phyloP scores from a whole-genome alignment of 2,329 filamentous ascomycete genomes.

The Alternaria triticina region DNA sequence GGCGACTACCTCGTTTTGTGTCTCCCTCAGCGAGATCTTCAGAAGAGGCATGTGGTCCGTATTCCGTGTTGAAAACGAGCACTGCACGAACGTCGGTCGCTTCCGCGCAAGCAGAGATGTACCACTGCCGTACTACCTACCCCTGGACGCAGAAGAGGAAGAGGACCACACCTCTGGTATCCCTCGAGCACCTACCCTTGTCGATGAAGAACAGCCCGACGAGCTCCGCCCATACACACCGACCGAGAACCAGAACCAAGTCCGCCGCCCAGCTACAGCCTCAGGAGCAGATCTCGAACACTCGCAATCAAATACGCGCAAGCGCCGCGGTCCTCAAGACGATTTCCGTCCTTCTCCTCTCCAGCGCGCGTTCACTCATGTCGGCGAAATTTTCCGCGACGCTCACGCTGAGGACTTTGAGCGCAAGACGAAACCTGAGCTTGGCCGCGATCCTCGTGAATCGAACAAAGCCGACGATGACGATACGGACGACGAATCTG shows the following conservation, averaged over 20 bases:
- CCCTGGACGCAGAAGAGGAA: slow-evolving; percentile 22
- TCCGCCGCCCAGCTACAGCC: slow-evolving; percentile 23
- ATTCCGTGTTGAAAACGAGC: slow-evolving; percentile 96
- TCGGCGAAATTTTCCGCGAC: slow-evolving; percentile 74
- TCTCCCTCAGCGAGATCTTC: slow-evolving; percentile 79
- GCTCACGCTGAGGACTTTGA: slow-evolving; percentile 94
- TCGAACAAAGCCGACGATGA: slow-evolving; percentile 42
- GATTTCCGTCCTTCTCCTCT: slow-evolving; percentile 41
- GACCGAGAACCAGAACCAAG: neutral
- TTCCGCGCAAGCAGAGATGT: slow-evolving; percentile 91
- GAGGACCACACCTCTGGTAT: slow-evolving; percentile 4
- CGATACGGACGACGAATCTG: slow-evolving; percentile 24
- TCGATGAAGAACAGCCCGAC: slow-evolving; percentile 43
- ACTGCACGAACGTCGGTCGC: slow-evolving; percentile 80
- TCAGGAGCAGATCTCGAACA: slow-evolving; percentile 24
- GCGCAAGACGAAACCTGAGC: slow-evolving; percentile 68
- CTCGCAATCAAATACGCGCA: slow-evolving; percentile 18
- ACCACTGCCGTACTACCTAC: slow-evolving; percentile 76
- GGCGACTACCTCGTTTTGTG: slow-evolving; percentile 78
- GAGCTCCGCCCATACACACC: slow-evolving; percentile 4
- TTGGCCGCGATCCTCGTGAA: slow-evolving; percentile 41
- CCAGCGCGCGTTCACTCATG: slow-evolving; percentile 55
- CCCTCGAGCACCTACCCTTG: slow-evolving; percentile 6
- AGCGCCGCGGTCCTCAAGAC: slow-evolving; percentile 28
- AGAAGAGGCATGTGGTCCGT: slow-evolving; percentile 89